A percentile compares a stretch with the other conserved stretches of the same genome.
phyloP scores from a whole-genome alignment of 2,329 filamentous ascomycete genomes.

The Alternaria novae-zelandiae region DNA sequence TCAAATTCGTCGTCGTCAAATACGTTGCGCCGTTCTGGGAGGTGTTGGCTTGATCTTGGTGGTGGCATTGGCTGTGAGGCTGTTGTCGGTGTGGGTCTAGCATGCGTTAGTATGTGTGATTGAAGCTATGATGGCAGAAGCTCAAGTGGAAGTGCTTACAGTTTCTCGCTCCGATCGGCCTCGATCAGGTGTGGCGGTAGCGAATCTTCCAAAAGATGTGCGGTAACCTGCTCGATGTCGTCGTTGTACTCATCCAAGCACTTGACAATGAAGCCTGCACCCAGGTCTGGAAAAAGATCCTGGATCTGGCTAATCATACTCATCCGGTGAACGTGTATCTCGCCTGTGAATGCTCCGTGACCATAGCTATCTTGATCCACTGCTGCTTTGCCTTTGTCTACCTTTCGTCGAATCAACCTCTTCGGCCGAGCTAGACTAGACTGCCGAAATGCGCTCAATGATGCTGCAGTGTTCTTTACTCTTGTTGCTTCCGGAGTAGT shows the following conservation, averaged over 20 bases:
- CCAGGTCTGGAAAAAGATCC: constrained; percentile 88
- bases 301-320: constrained; percentile 89
- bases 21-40: constrained; percentile 70
- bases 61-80: constrained; percentile 53
- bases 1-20: constrained; percentile 82
- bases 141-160: constrained; percentile 51
- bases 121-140: background rate
- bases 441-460: constrained; percentile 64
- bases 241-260: constrained; percentile 81
- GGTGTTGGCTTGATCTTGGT: constrained; percentile 64
- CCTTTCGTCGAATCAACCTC: constrained; percentile 62
- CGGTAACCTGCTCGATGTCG: constrained; percentile 78
- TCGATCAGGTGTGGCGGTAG: constrained; percentile 71
- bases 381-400: constrained; percentile 70
- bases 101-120: constrained; percentile 15
- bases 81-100: constrained; percentile 23
- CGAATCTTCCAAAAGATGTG: constrained; percentile 79
- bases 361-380: constrained; percentile 44
- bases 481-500: constrained; percentile 59
- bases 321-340: constrained; percentile 79
- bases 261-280: constrained; percentile 79
- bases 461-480: constrained; percentile 65
- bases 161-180: constrained; percentile 68
- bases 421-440: constrained; percentile 60
- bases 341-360: constrained; percentile 46